phyloP scores from a whole-genome alignment of 768 basidiomycete genomes.

The Serpula lacrymans region DNA sequence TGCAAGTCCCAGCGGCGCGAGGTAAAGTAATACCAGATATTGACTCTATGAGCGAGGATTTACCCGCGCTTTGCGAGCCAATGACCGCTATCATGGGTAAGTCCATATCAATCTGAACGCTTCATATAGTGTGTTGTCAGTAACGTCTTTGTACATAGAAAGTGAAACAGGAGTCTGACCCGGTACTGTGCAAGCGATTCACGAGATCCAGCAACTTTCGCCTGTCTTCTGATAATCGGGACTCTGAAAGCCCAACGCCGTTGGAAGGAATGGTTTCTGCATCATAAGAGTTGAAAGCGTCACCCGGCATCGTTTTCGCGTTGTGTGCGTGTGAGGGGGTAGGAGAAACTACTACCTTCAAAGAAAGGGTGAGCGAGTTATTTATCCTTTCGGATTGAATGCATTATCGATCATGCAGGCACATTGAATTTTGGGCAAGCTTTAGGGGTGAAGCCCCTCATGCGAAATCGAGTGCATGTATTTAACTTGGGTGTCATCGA shows the following conservation, averaged over 20 bases:
- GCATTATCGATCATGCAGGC: no score
- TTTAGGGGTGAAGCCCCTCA: no score
- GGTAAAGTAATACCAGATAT: slow-evolving; percentile 73
- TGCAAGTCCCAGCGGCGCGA: slow-evolving; percentile 72
- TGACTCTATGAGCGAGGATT: slow-evolving; percentile 74
- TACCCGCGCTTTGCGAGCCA: slow-evolving; percentile 71
- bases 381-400: no score
- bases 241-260: slow-evolving; percentile 53
- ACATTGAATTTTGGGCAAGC: no score
- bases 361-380: no score
- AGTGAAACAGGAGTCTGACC: slow-evolving; percentile 39
- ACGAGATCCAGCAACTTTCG: slow-evolving; percentile 55
- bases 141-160: slow-evolving; percentile 1
- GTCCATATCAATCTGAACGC: slow-evolving; percentile 68
- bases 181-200: slow-evolving; percentile 58
- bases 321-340: no score
- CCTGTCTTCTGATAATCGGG: slow-evolving; percentile 37
- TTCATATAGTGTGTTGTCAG: slow-evolving; percentile 19
- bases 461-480: no score
- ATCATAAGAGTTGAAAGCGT: no score
- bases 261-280: no score
- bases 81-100: slow-evolving; percentile 72
- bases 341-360: no score
- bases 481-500: no score
- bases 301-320: no score